phyloP scores from a whole-genome alignment of 2,329 filamentous ascomycete genomes.

The Cytospora chrysosperma region DNA sequence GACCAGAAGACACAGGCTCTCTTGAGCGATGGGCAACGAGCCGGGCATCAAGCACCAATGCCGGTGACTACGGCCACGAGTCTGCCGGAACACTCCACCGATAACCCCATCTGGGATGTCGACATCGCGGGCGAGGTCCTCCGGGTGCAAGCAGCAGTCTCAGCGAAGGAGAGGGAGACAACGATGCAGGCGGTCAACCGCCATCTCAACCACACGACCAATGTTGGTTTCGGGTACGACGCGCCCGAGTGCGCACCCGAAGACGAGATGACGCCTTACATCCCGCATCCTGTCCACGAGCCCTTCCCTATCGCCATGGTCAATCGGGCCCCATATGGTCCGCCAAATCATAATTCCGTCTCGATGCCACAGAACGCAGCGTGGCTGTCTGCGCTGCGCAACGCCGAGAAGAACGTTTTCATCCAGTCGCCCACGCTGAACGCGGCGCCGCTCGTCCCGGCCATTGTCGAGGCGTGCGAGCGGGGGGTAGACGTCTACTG shows the following conservation, averaged over 20 bases:
- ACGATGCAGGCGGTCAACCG: slow-evolving; percentile 59
- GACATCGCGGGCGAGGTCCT: slow-evolving; percentile 60
- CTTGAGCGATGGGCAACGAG: slow-evolving; percentile 29
- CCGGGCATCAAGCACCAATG: background rate
- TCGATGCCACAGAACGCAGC: slow-evolving; percentile 73
- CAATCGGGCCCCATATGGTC: slow-evolving; percentile 65
- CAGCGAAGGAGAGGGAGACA: slow-evolving; percentile 49
- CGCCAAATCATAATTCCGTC: slow-evolving; percentile 58
- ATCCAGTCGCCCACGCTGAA: slow-evolving; percentile 80
- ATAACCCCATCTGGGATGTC: slow-evolving; percentile 63
- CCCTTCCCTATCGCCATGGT: slow-evolving; percentile 71
- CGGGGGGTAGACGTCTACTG: slow-evolving; percentile 67
- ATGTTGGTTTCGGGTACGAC: slow-evolving; percentile 47
- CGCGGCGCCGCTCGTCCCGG: slow-evolving; percentile 63
- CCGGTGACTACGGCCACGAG: background rate
- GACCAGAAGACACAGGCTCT: slow-evolving; percentile 28
- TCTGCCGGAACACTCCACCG: slow-evolving; percentile 56
- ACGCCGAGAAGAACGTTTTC: slow-evolving; percentile 65
- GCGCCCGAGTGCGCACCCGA: slow-evolving; percentile 53
- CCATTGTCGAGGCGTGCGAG: slow-evolving; percentile 62
- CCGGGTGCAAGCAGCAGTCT: slow-evolving; percentile 59
- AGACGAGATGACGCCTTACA: slow-evolving; percentile 66
- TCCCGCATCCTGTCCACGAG: slow-evolving; percentile 51
- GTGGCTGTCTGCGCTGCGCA: slow-evolving; percentile 67
- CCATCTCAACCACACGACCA: slow-evolving; percentile 64